phyloP scores from a whole-genome alignment of 768 basidiomycete species.

The Rhizopogon roseolus region DNA sequence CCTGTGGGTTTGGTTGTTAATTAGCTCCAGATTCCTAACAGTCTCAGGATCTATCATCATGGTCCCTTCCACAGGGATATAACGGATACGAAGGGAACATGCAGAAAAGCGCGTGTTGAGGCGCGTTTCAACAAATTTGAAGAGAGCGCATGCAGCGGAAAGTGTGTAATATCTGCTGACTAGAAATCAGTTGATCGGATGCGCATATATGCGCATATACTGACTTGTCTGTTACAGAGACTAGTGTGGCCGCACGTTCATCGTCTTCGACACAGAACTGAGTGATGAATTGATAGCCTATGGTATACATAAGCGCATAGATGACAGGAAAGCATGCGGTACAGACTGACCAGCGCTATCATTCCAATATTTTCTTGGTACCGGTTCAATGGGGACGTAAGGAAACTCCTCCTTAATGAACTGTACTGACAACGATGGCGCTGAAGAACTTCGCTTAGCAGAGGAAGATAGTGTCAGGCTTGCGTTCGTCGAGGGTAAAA shows the following conservation, averaged over 20 bases:
- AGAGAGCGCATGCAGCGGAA: conserved; percentile 79
- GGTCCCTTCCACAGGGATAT: conserved; percentile 79
- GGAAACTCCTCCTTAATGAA: conserved; percentile 75
- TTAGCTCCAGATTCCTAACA: conserved; percentile 83
- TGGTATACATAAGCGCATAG: background rate
- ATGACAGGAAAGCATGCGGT: background rate
- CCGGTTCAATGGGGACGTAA: conserved; percentile 58
- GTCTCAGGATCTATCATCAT: conserved; percentile 95
- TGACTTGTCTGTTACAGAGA: conserved; percentile 78
- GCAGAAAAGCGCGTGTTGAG: conserved; percentile 68
- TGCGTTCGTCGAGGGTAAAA: conserved; percentile 54
- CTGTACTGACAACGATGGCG: conserved; percentile 63
- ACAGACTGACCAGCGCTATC: conserved; percentile 58
- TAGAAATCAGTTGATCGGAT: background rate
- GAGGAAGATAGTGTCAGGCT: conserved; percentile 29
- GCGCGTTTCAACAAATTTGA: conserved; percentile 75
- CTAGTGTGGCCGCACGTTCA: conserved; percentile 72
- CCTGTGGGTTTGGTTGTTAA: conserved; percentile 64
- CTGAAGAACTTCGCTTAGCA: conserved; percentile 37
- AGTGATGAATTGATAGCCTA: conserved; percentile 63
- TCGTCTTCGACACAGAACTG: conserved; percentile 80
- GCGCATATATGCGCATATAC: conserved; percentile 28
- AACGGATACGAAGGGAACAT: conserved; percentile 68
- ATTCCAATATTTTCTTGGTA: conserved; percentile 82
- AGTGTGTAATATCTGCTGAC: conserved; percentile 76